A percentile compares a stretch with the other conserved stretches of the same genome.
phyloP scores from a whole-genome alignment of 257 asterid genomes.

The Fraxinus excelsior region DNA sequence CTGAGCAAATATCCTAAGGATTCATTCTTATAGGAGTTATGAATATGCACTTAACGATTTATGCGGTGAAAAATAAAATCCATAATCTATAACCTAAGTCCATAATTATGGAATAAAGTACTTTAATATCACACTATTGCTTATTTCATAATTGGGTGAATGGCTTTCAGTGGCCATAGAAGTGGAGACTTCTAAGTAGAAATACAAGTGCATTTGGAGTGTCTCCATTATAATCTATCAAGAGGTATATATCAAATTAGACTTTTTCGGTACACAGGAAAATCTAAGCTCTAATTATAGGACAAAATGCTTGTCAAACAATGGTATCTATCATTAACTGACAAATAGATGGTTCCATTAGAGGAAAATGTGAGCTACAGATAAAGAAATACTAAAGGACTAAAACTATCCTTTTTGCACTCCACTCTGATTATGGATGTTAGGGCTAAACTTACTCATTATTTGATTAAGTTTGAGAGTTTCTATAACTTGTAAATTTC shows the following conservation, averaged over 20 bases:
- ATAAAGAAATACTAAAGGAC: background rate
- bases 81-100: no score
- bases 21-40: no score
- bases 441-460: background rate
- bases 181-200: background rate
- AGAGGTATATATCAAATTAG: background rate
- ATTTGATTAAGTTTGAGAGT: background rate
- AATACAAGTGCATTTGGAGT: background rate
- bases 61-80: no score
- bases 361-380: background rate
- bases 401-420: background rate
- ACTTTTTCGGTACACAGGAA: background rate
- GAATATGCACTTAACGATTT: no score
- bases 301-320: background rate
- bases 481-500: no score
- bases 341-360: background rate
- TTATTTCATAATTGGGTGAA: background rate
- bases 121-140: no score
- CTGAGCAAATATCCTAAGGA: no score
- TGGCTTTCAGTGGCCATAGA: background rate
- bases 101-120: no score
- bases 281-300: background rate
- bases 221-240: background rate
- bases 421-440: background rate
- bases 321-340: background rate